Evolutionary conservation across 495 filamentous ascomycete genomes (phyloP), one percentile per base, ranked within the genome.

Genomic region (Annulohypoxylon nitens): DNA sequence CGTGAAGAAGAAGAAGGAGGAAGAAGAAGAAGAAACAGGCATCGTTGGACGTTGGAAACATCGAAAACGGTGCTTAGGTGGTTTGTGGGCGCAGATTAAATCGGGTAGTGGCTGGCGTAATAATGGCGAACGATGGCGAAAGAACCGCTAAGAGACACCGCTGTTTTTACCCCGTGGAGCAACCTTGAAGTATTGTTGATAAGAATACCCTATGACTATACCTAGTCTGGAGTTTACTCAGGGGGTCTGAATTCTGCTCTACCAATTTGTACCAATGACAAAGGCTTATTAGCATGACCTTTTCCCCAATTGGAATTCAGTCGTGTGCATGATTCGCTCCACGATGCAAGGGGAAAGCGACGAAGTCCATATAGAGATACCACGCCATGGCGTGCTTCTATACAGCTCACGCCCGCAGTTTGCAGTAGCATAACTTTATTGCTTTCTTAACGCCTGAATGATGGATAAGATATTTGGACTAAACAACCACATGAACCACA

Each of bases 91-190:
- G 55, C 18, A 68, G 54, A 64, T 61, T 61, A 73, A 73, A 64
- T 68, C 64, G 55, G 71, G 67, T 71, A 63, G 55, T 64, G 45
- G 47, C 53, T 75, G 73, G 73, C 68, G 73, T 73, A 47, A 75
- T 72, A 57, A 73, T 57, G 65, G 69, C 69, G 64, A 72, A 53
- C 54, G 50, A 75, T 75, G 54, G 73, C 69, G 73, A 73, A 64
- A 72, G 58, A 50, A 47, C 23, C 69, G 73, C 73, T 72, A 75
- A 69, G n/a, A 61, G 64, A 66, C 69, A 71, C 69, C 68, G 69
- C 69, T 61, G 54, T 59, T 64, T 64, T 36, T 62, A 58, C 64
- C 67, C 67, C 63, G 63, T 71, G 72, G 72, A 70, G 72, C 62
- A 61, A n/a, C 7, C 25, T 60, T 54, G 25, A 54, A n/a, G 50